Evolutionary conservation across 179 eudicot genomes (phyloP).

Genomic region (Beta corolliflora): DNA sequence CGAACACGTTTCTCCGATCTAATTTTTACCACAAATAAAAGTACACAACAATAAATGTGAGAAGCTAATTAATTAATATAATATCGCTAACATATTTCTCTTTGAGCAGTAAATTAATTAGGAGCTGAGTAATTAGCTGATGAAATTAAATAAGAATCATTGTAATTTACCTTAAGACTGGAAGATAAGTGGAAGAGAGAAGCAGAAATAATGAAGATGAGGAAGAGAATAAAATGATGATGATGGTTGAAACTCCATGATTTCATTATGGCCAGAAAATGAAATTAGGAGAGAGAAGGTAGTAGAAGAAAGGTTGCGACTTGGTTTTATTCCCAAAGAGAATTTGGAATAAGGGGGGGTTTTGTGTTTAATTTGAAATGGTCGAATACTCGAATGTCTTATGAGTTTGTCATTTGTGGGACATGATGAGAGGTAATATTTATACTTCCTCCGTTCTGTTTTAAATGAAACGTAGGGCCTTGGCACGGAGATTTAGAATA

Average conservation of each 20-base stretch:
- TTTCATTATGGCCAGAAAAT: slow-evolving; percentile 15
- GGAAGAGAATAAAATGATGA: background rate
- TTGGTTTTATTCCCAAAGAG: too few species aligned
- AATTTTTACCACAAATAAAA: background rate
- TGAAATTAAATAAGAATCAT: background rate
- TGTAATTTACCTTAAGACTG: slow-evolving; percentile 34
- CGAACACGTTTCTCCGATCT: slow-evolving; percentile 71
- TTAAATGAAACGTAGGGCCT: too few species aligned
- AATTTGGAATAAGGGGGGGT: background rate
- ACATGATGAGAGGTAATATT: too few species aligned
- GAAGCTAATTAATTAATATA: too few species aligned
- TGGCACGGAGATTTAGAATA: too few species aligned
- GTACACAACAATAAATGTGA: background rate
- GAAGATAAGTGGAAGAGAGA: slow-evolving; percentile 31
- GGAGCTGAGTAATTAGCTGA: slow-evolving; percentile 1
- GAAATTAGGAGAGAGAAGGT: background rate
- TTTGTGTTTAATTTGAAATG: background rate
- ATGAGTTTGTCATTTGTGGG: too few species aligned
- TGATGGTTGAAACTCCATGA: slow-evolving; percentile 10
- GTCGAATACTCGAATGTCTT: too few species aligned
- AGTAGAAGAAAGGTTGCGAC: too few species aligned
- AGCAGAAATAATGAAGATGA: slow-evolving; percentile 29
- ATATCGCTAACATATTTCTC: too few species aligned
- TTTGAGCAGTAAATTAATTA: too few species aligned
- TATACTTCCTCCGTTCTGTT: too few species aligned